Percentiles rank a stretch among this genome's conserved stretches.
These are phyloP conservation scores for Chlamydomonas incerta DNA, from an alignment of 139 green algal genomes.

Conservation along the genomic window DNA sequence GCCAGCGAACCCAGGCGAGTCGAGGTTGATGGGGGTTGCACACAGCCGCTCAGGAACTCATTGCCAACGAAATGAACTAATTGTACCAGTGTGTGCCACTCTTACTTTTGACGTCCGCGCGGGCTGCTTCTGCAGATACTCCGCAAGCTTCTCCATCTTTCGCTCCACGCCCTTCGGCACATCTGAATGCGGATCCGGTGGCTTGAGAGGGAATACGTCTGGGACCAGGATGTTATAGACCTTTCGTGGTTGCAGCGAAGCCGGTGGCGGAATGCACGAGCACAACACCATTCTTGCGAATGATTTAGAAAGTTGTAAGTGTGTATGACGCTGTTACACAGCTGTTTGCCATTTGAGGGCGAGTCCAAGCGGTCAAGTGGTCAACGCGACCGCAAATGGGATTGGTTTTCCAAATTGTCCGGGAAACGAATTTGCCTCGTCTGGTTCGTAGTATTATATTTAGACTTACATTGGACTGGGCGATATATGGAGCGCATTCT, in stretches of 20 bases:
- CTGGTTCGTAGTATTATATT: too few species aligned
- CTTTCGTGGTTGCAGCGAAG: constrained; percentile 66
- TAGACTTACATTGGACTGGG: too few species aligned
- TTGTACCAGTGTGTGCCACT: background rate
- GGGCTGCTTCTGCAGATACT: constrained; percentile 69
- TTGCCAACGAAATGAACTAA: too few species aligned
- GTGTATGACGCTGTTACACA: too few species aligned
- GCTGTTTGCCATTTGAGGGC: too few species aligned
- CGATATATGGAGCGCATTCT: constrained; percentile 15
- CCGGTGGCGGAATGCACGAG: constrained; percentile 62
- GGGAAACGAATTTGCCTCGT: too few species aligned
- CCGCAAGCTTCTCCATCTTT: constrained; percentile 73
- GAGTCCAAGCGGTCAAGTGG: too few species aligned
- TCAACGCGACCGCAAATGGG: too few species aligned
- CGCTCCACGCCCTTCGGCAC: constrained; percentile 47
- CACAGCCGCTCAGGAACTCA: background rate
- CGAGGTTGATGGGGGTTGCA: too few species aligned
- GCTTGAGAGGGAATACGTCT: constrained; percentile 57
- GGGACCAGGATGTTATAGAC: constrained; percentile 72
- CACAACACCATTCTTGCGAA: background rate
- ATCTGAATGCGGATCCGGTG: constrained; percentile 49
- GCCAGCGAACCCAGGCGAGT: background rate
- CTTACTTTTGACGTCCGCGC: constrained; percentile 65
- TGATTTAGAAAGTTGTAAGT: too few species aligned
- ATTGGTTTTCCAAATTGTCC: too few species aligned